Conservation (phyloP, 2,329 filamentous ascomycete species). For the Stachybotrys chlorohalonatus region DNA sequence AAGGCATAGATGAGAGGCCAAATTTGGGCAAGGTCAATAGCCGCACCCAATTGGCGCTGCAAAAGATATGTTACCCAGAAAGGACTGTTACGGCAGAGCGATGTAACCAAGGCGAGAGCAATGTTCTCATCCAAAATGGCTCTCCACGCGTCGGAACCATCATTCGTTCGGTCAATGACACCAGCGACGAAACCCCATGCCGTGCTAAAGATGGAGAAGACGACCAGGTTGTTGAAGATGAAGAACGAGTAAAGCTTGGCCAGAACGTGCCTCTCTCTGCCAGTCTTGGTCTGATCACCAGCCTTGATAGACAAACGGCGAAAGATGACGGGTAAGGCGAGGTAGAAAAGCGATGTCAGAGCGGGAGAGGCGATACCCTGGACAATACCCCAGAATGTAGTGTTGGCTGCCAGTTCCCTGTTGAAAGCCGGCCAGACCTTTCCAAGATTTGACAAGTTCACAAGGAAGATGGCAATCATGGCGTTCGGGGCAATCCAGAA, state of each 20-base stretch:
- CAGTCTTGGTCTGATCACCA: slow-evolving; percentile 86
- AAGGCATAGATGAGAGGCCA: slow-evolving; percentile 79
- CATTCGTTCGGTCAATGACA: slow-evolving; percentile 50
- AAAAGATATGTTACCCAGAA: slow-evolving; percentile 95
- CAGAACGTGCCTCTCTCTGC: slow-evolving; percentile 83
- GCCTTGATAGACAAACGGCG: slow-evolving; percentile 73
- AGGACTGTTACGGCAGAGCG: slow-evolving; percentile 71
- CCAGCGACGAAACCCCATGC: slow-evolving; percentile 64
- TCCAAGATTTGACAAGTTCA: slow-evolving; percentile 75
- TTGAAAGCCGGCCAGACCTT: slow-evolving; percentile 72
- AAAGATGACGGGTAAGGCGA: slow-evolving; percentile 84
- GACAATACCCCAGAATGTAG: slow-evolving; percentile 70
- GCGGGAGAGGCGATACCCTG: slow-evolving; percentile 89
- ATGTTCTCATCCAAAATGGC: slow-evolving; percentile 58
- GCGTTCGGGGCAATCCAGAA: slow-evolving; percentile 90
- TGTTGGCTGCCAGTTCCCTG: slow-evolving; percentile 50
- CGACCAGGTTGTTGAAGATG: slow-evolving; percentile 90
- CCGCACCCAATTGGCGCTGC: slow-evolving; percentile 85
- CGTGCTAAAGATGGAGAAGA: slow-evolving; percentile 87
- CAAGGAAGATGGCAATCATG: slow-evolving; percentile 86
- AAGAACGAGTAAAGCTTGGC: slow-evolving; percentile 92
- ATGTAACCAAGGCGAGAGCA: slow-evolving; percentile 55
- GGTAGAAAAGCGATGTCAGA: slow-evolving; percentile 77
- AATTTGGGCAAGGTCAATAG: slow-evolving; percentile 86
- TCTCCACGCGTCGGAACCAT: slow-evolving; percentile 55